Conservation (phyloP, 202 grass and related monocot genomes). For the Schoenoplectus triqueter region DNA sequence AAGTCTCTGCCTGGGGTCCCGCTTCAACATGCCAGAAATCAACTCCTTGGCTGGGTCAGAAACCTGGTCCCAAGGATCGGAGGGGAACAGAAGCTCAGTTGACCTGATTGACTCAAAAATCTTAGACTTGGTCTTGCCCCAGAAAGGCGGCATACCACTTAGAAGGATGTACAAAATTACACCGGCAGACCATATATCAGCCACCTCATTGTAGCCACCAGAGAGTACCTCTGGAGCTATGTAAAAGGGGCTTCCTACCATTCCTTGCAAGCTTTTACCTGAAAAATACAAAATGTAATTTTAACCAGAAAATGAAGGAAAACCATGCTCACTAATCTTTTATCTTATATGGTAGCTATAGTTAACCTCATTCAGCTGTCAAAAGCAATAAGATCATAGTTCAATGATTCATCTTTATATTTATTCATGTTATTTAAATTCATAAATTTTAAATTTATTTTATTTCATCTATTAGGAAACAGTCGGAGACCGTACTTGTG, state of each 20-base stretch:
- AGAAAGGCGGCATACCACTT: conserved; percentile 85
- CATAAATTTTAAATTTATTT: neutral
- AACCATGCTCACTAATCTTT: neutral
- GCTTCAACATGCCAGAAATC: conserved; percentile 66
- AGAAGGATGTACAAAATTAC: conserved; percentile 97
- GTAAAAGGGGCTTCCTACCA: conserved; percentile 93
- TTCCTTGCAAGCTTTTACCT: conserved; percentile 86
- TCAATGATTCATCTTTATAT: neutral
- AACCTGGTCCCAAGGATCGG: conserved; percentile 72
- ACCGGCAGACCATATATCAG: conserved; percentile 90
- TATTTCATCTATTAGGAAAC: neutral
- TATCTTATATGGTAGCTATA: neutral
- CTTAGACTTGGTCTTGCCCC: conserved; percentile 89
- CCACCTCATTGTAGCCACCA: conserved; percentile 86
- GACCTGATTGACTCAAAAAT: conserved; percentile 89
- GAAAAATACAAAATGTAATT: neutral
- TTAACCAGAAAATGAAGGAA: neutral
- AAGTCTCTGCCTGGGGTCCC: conserved; percentile 64
- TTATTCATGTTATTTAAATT: neutral
- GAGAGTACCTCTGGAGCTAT: conserved; percentile 93
- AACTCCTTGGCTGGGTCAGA: conserved; percentile 80
- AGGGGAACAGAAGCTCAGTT: conserved; percentile 75
- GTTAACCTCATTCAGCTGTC: neutral
- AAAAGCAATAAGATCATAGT: neutral
- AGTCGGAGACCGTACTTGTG: neutral